Evolutionary conservation across 1,284 basidiomycete species (phyloP).

Genomic region (Fomitiporia mediterranea): DNA sequence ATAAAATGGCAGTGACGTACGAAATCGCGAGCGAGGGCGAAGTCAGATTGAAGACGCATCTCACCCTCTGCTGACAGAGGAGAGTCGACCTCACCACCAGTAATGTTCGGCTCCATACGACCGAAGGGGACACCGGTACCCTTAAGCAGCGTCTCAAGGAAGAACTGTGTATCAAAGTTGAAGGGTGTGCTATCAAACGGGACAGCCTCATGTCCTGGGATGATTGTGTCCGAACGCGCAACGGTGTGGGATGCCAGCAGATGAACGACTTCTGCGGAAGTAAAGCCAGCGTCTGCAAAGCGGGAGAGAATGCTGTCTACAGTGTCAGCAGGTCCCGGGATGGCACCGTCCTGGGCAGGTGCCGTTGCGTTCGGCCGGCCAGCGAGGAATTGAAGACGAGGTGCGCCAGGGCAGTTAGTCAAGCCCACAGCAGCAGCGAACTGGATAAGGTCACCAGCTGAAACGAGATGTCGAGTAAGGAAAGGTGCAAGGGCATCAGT

Average conservation of each 20-base stretch:
- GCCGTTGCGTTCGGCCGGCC: conserved; percentile 25
- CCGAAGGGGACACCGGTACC: conserved; percentile 19
- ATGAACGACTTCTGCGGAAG: conserved; percentile 29
- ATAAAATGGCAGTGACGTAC: neutral
- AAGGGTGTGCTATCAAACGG: conserved; percentile 24
- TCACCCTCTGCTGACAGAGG: conserved; percentile 19
- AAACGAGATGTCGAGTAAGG: conserved; percentile 26
- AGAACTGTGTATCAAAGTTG: conserved; percentile 24
- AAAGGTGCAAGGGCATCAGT: conserved; percentile 27
- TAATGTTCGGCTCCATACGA: conserved; percentile 8
- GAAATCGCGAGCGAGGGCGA: conserved; percentile 22
- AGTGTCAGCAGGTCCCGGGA: conserved; percentile 29
- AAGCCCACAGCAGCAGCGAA: conserved; percentile 30
- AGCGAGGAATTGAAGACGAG: conserved; percentile 27
- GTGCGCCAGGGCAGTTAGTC: conserved; percentile 31
- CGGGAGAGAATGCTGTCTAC: conserved; percentile 29
- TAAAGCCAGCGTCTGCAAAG: conserved; percentile 26
- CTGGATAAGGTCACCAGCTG: conserved; percentile 29
- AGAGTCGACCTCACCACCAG: conserved; percentile 16
- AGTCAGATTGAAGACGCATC: conserved; percentile 25
- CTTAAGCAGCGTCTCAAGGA: conserved; percentile 21
- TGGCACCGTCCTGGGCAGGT: conserved; percentile 27
- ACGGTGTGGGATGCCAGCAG: conserved; percentile 25
- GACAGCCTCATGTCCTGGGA: conserved; percentile 13
- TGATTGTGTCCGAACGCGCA: conserved; percentile 21